phyloP scores from a whole-genome alignment of 2,329 filamentous ascomycete species.

The Fusarium sp. region DNA sequence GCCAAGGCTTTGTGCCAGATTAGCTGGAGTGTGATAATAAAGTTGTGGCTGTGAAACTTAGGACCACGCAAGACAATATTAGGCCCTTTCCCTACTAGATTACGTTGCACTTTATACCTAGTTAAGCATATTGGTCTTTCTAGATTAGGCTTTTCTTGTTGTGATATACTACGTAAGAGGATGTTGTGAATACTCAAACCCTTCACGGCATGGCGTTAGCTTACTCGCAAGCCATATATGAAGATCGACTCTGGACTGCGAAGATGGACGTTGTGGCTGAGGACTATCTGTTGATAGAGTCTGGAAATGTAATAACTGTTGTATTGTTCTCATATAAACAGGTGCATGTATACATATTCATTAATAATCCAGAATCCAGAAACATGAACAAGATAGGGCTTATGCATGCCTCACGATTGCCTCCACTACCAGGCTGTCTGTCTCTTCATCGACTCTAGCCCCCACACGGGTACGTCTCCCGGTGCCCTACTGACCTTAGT shows the following conservation, averaged over 20 bases:
- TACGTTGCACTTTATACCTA: no score
- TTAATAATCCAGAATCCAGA: conserved; percentile 13
- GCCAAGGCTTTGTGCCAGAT: not conserved
- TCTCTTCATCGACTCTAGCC: conserved; percentile 1
- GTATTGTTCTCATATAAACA: not conserved
- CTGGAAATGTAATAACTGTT: not conserved
- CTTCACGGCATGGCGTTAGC: not conserved
- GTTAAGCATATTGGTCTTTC: not conserved
- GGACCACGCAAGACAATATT: not conserved
- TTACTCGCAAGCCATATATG: not conserved
- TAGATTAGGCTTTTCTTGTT: not conserved
- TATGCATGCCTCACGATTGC: no score
- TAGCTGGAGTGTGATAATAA: not conserved
- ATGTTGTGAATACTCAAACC: not conserved
- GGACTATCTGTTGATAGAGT: conserved; percentile 6
- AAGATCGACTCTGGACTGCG: conserved; percentile 4
- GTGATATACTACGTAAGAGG: not conserved
- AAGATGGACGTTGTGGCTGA: conserved; percentile 12
- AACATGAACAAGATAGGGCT: conserved; percentile 16
- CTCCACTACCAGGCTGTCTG: not conserved
- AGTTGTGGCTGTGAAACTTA: not conserved
- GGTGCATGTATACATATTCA: no score
- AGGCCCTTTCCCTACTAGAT: no score
- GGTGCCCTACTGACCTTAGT: conserved; percentile 13
- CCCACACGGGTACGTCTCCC: conserved; percentile 27